Evolutionary conservation across 2,329 filamentous ascomycete genomes (phyloP).

Genomic region (Microsporum audouinii): DNA sequence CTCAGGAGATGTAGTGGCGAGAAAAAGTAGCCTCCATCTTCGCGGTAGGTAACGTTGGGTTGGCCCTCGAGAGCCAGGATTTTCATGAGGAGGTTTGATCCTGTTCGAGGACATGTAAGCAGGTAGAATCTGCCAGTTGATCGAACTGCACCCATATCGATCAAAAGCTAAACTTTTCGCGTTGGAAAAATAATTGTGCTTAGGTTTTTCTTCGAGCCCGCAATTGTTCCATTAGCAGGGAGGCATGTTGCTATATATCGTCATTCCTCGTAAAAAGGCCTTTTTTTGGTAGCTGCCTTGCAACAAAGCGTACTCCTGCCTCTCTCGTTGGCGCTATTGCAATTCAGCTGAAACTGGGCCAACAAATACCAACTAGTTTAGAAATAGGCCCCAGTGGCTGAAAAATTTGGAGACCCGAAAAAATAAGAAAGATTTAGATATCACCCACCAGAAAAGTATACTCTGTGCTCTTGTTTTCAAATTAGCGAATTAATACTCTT

Average conservation of each 20-base stretch:
- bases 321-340: too few species aligned
- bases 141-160: not conserved
- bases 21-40: conserved; percentile 23
- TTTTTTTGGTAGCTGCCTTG: not conserved
- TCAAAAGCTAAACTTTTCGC: not conserved
- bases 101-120: conserved; percentile 21
- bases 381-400: not conserved
- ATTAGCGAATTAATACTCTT: not conserved
- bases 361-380: too few species aligned
- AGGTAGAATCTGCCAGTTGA: conserved; percentile 14
- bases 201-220: not conserved
- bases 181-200: not conserved
- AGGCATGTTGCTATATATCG: not conserved
- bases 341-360: too few species aligned
- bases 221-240: not conserved
- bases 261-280: not conserved
- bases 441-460: too few species aligned
- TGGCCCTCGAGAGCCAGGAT: conserved; percentile 22
- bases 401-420: not conserved
- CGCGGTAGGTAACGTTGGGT: conserved; percentile 14
- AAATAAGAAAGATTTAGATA: not conserved
- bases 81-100: conserved; percentile 23
- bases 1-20: conserved; percentile 2
- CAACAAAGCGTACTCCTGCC: not conserved
- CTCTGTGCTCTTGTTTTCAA: not conserved